Evolutionary conservation across 345 rosid species (phyloP), one percentile per base, ranked within the genome.

Genomic region (Populus tremula): DNA sequence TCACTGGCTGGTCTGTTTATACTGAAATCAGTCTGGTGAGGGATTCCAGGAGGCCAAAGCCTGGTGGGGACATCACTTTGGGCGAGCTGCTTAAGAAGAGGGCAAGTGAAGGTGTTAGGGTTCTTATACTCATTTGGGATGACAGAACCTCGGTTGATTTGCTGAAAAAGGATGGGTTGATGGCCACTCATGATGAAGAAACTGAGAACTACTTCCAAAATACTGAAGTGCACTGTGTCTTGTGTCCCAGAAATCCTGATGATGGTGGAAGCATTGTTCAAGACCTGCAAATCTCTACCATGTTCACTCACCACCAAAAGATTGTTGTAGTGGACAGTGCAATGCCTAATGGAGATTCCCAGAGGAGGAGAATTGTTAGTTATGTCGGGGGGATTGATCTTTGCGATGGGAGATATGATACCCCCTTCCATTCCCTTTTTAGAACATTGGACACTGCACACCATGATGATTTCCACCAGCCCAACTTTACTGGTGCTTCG

Each of bases 271-370:
- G 99, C 90, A 63, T 93, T 33, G 89, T 93, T 64, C 99, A 96
- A 73, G 93, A 92, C 80, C 84, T 96, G 65, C 90, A 92, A 80
- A 86, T 93, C 74, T 91, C 97, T 18, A 88, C 99, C 70, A 93
- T 96, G 98, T 96, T 96, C 70, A 96, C 99, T 82, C 99, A 96
- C 87, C 99, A 96, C 88, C 98, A 96, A 78, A 96, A 96, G 91
- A 96, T 96, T 80, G 91, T 96, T 72, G 95, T 93, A 73, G 97
- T 96, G 68, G 99, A 96, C 84, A 76, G 87, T 56, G 87, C 85
- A 14, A 77, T 93, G 93, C 99, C 99, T 9, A 88, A 78, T 74
- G 89, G 88, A 63, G 87, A 86, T 50, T 56, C 92, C 21, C 70
- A 87, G 72, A 81, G 81, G 76, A 92, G 97, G 80, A 93, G 99